Evolutionary conservation across 257 asterid genomes (phyloP).

Genomic region (Solanum tarijense): DNA sequence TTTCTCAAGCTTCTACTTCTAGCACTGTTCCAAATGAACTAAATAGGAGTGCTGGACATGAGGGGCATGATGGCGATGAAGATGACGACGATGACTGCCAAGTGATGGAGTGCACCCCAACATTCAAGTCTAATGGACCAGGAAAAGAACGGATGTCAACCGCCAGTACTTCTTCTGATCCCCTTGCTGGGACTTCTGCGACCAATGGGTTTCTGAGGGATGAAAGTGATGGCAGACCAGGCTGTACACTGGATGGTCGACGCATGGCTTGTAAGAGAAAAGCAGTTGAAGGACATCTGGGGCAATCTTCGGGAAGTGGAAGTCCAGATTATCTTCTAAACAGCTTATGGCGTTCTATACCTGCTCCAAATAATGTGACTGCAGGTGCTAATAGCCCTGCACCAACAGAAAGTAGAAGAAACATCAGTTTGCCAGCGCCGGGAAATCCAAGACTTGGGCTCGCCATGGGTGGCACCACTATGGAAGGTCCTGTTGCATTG

Average conservation of each 20-base stretch:
- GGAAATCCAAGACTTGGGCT: conserved; percentile 53
- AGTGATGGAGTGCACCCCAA: conserved; percentile 35
- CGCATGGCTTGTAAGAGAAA: conserved; percentile 74
- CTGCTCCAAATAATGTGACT: conserved; percentile 20
- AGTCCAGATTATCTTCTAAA: conserved; percentile 39
- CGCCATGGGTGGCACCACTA: conserved; percentile 34
- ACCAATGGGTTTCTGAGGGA: conserved; percentile 25
- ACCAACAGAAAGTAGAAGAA: conserved; percentile 21
- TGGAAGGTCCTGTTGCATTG: conserved; percentile 26
- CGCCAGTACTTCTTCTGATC: conserved; percentile 29
- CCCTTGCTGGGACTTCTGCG: conserved; percentile 24
- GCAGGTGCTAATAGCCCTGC: conserved; percentile 14
- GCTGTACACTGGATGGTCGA: conserved; percentile 43
- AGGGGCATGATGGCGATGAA: conserved; percentile 2
- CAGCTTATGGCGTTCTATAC: conserved; percentile 32
- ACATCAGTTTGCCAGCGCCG: conserved; percentile 25
- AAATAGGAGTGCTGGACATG: neutral
- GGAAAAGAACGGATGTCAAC: conserved; percentile 25
- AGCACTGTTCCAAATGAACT: neutral
- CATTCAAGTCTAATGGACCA: conserved; percentile 27
- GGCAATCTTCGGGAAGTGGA: conserved; percentile 67
- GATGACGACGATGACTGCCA: conserved; percentile 49
- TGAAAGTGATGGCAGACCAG: conserved; percentile 37
- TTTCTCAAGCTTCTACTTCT: conserved; percentile 7
- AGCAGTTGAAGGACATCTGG: conserved; percentile 43